Percentiles rank a stretch among this genome's conserved stretches.
These are phyloP conservation scores for Actinidia chinensis DNA, from an alignment of 179 eudicot genomes.

Conservation along the genomic window DNA sequence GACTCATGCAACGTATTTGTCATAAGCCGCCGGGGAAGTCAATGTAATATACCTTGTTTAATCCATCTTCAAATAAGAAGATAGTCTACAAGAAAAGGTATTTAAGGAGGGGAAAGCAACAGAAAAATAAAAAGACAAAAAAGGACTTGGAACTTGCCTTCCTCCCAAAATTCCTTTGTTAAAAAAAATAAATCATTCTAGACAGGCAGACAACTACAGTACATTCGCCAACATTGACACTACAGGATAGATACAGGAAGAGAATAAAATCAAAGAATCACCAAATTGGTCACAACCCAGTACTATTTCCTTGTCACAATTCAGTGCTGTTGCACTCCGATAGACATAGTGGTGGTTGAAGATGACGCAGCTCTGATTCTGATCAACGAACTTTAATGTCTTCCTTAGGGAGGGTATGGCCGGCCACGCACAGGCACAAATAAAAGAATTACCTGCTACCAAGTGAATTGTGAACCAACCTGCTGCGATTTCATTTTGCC, in stretches of 20 bases:
- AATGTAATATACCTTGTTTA: too few relatives aligned
- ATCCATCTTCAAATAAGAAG: constrained; percentile 3
- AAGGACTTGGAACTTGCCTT: not conserved
- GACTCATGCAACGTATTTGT: too few relatives aligned
- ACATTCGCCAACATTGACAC: constrained; percentile 6
- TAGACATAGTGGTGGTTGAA: not conserved
- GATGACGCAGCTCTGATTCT: not conserved
- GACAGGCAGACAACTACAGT: not conserved
- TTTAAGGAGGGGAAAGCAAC: not conserved
- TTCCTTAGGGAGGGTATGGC: not conserved
- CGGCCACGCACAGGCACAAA: not conserved
- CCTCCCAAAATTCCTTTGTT: not conserved
- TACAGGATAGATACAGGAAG: constrained; percentile 11
- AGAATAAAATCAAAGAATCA: constrained; percentile 19
- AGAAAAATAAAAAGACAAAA: not conserved
- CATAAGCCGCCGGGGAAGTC: too few relatives aligned
- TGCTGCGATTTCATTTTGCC: not conserved
- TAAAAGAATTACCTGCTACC: constrained; percentile 9
- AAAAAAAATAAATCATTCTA: not conserved
- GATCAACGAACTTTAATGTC: not conserved
- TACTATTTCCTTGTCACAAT: not conserved
- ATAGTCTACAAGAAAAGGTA: constrained; percentile 1
- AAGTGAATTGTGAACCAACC: not conserved
- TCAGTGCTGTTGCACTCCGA: not conserved
- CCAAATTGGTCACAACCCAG: not conserved